Conservation (phyloP, 1,139 yeast species). For the Sugiyamaella sp. region DNA sequence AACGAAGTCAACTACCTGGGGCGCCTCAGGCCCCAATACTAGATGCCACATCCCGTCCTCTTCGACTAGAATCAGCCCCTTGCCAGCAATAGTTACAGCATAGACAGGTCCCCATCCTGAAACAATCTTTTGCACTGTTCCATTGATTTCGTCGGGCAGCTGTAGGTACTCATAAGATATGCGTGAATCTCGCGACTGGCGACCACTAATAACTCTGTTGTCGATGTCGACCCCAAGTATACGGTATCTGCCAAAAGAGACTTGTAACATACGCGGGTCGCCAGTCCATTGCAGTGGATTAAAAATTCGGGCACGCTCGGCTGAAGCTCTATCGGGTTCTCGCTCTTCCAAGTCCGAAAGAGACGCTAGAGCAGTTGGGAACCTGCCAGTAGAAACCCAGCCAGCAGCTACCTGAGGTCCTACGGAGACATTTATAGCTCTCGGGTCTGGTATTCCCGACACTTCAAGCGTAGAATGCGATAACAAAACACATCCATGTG, state of each 20-base stretch:
- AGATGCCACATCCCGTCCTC: conserved; percentile 9
- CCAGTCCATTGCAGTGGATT: not conserved
- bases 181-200: conserved; percentile 57
- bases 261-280: not conserved
- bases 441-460: conserved; percentile 9
- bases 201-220: conserved; percentile 41
- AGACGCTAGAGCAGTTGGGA: too few relatives aligned
- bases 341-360: too few relatives aligned
- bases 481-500: conserved; percentile 2
- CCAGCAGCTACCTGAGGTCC: too few relatives aligned
- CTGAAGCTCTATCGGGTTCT: too few relatives aligned
- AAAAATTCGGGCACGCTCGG: too few relatives aligned
- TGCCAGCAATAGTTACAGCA: not conserved
- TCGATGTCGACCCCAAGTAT: conserved; percentile 62
- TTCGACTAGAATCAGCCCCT: conserved; percentile 3
- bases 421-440: too few relatives aligned
- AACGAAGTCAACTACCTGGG: conserved; percentile 55
- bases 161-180: conserved; percentile 49
- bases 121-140: conserved; percentile 46
- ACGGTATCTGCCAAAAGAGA: conserved; percentile 66
- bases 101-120: conserved; percentile 62
- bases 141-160: conserved; percentile 48
- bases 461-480: not conserved
- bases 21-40: conserved; percentile 41
- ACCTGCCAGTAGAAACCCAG: too few relatives aligned